These are phyloP conservation scores for Colletotrichum theobromicola DNA, from an alignment of 2,329 filamentous ascomycete genomes.

Conservation along the genomic window DNA sequence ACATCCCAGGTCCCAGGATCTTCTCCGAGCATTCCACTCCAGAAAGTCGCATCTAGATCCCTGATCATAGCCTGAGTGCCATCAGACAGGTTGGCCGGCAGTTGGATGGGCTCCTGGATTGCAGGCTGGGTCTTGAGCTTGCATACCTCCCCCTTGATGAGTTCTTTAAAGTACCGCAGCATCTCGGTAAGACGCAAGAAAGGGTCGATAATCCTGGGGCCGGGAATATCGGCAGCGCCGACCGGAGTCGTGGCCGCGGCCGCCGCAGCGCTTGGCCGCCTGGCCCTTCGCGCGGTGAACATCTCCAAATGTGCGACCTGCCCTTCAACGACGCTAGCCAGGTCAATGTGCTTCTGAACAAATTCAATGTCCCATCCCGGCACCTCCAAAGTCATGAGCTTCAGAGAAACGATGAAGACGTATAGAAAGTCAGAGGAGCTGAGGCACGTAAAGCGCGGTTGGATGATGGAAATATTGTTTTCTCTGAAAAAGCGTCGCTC, in stretches of 20 bases:
- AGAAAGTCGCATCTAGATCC: constrained; percentile 28
- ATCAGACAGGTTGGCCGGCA: constrained; percentile 23
- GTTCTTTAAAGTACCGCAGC: constrained; percentile 22
- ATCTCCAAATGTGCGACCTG: constrained; percentile 34
- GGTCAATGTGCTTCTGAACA: constrained; percentile 39
- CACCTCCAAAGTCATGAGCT: constrained; percentile 48
- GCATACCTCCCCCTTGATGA: constrained; percentile 14
- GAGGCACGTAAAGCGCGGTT: constrained; percentile 47
- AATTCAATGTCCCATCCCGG: constrained; percentile 51
- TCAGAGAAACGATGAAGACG: constrained; percentile 49
- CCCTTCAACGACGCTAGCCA: constrained; percentile 33
- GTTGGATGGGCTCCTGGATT: not conserved
- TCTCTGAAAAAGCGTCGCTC: constrained; percentile 33
- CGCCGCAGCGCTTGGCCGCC: not conserved
- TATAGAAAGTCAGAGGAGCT: constrained; percentile 53
- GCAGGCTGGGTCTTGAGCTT: not conserved
- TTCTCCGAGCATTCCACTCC: constrained; percentile 12
- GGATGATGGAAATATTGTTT: constrained; percentile 24
- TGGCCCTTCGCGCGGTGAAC: constrained; percentile 28
- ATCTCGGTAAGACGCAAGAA: constrained; percentile 24
- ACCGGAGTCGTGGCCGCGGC: not conserved
- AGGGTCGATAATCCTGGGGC: constrained; percentile 9
- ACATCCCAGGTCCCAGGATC: constrained; percentile 8
- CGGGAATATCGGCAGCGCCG: not conserved
- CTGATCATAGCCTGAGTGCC: constrained; percentile 27